These are phyloP conservation scores for Avena eriantha DNA, from an alignment of 176 grass and related monocot genomes.

Conservation along the genomic window DNA sequence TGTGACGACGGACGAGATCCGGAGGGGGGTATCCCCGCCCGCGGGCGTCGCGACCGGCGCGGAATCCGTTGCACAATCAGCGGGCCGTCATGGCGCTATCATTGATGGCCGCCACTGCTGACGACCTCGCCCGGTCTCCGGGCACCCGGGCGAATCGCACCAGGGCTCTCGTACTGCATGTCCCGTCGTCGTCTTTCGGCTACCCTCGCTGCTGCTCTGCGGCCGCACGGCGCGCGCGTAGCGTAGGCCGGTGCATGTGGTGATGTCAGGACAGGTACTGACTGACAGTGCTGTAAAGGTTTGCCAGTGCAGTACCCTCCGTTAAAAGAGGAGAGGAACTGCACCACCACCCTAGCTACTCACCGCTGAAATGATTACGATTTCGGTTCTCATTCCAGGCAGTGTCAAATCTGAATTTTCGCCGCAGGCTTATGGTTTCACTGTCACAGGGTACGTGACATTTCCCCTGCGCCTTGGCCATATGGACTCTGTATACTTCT, in stretches of 20 bases:
- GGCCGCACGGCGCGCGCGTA: background rate
- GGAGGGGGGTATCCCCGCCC: background rate
- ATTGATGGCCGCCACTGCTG: constrained; percentile 27
- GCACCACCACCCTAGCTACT: background rate
- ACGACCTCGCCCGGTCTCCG: background rate
- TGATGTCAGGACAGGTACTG: constrained; percentile 27
- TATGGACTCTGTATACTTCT: too few species aligned
- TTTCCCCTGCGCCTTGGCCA: too few species aligned
- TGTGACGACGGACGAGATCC: background rate
- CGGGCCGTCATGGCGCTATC: constrained; percentile 46
- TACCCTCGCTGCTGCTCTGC: background rate
- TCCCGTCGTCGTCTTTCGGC: background rate
- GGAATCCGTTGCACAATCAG: constrained; percentile 32
- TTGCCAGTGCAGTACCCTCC: background rate
- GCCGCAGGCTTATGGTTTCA: too few species aligned
- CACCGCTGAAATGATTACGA: background rate
- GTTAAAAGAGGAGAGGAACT: too few species aligned
- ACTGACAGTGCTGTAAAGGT: background rate
- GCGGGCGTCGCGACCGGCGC: background rate
- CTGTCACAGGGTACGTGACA: too few species aligned
- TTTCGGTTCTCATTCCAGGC: background rate
- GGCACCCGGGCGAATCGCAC: background rate
- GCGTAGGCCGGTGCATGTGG: constrained; percentile 34
- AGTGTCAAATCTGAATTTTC: too few species aligned
- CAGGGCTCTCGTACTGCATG: background rate